These are phyloP conservation scores for Tuber microsphaerosporum DNA, from an alignment of 495 filamentous ascomycete genomes.

Conservation along the genomic window DNA sequence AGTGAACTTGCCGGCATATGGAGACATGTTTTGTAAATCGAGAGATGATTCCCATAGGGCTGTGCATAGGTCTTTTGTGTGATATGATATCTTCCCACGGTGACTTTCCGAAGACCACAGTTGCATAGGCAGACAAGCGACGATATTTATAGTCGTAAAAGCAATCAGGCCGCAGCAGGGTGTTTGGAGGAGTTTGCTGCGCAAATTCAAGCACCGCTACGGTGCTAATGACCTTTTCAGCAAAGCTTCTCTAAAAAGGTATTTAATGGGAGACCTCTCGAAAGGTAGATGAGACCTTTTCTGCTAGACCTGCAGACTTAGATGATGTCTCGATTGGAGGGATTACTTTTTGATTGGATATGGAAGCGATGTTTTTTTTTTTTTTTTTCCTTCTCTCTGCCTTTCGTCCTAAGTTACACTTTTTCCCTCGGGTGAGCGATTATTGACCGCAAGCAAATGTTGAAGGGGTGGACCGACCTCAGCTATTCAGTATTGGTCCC, in stretches of 20 bases:
- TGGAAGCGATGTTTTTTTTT: not conserved
- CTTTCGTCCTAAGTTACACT: not conserved
- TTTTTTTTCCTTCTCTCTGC: not conserved
- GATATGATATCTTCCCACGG: not conserved
- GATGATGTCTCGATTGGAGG: not conserved
- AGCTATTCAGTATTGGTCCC: not conserved
- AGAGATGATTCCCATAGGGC: conserved; percentile 1
- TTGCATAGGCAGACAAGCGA: not conserved
- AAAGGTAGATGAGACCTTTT: not conserved
- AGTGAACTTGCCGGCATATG: not conserved
- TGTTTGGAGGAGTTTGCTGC: not conserved
- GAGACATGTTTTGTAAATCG: not conserved
- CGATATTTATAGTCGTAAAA: not conserved
- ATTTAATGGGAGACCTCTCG: not conserved
- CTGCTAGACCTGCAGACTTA: not conserved
- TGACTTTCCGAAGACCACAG: not conserved
- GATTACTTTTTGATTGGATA: not conserved
- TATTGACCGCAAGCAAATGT: not conserved
- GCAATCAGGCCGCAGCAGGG: not conserved
- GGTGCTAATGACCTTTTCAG: not conserved
- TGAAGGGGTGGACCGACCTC: not conserved
- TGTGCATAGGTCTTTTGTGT: not conserved
- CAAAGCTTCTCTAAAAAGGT: not conserved
- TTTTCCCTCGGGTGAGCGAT: not conserved
- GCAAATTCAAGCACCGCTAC: not conserved